These are phyloP conservation scores for Populus pruinosa DNA, from an alignment of 345 rosid genomes.

Conservation along the genomic window DNA sequence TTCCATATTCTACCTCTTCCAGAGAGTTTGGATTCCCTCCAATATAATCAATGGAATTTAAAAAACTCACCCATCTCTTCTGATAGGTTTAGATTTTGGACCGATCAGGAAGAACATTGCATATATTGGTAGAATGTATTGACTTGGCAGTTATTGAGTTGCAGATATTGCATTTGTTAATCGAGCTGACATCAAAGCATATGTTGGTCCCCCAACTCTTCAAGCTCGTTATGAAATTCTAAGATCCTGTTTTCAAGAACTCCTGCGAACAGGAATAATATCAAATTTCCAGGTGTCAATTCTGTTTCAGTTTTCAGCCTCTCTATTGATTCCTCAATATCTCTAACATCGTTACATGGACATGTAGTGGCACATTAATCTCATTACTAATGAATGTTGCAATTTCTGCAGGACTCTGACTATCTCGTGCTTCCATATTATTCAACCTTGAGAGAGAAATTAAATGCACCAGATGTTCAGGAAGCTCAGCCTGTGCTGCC, in stretches of 20 bases:
- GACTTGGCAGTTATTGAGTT: conserved; percentile 3
- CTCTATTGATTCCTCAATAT: neutral
- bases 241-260: conserved; percentile 81
- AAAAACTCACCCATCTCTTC: neutral
- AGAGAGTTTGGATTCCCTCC: neutral
- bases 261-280: conserved; percentile 64
- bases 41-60: neutral
- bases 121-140: neutral
- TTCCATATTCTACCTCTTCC: neutral
- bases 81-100: neutral
- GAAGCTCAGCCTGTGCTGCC: conserved; percentile 36
- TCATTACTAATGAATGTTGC: conserved; percentile 2
- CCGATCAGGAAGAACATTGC: neutral
- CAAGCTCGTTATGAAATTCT: conserved; percentile 91
- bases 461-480: conserved; percentile 28
- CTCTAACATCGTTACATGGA: no score
- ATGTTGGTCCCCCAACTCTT: conserved; percentile 92
- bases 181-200: conserved; percentile 96
- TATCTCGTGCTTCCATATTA: conserved; percentile 52
- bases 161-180: conserved; percentile 96
- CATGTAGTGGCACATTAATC: neutral
- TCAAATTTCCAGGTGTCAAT: conserved; percentile 55
- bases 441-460: conserved; percentile 53
- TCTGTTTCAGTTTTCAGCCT: neutral
- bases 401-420: conserved; percentile 49